These are phyloP conservation scores for Stachybotrys elegans DNA, from an alignment of 2,329 filamentous ascomycete species.

Conservation along the genomic window DNA sequence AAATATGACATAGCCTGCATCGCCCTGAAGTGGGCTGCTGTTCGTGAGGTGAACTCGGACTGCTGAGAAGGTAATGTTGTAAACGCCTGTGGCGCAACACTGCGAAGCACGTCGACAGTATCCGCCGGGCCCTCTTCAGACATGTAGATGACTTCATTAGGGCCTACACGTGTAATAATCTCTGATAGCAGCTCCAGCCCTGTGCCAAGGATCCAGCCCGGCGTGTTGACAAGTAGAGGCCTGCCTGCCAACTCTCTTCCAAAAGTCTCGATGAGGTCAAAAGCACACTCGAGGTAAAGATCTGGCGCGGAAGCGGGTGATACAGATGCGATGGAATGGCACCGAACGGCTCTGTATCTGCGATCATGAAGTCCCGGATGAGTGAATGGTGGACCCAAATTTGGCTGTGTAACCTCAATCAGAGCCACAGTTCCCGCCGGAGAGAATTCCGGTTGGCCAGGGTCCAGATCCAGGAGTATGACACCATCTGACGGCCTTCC, in stretches of 20 bases:
- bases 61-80: slow-evolving; percentile 54
- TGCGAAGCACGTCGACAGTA: slow-evolving; percentile 47
- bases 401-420: slow-evolving; percentile 52
- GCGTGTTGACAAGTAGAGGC: slow-evolving; percentile 68
- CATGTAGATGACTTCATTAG: slow-evolving; percentile 64
- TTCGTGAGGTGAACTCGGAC: slow-evolving; percentile 50
- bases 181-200: slow-evolving; percentile 60
- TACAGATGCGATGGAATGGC: slow-evolving; percentile 62
- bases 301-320: slow-evolving; percentile 62
- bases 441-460: slow-evolving; percentile 71
- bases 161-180: slow-evolving; percentile 47
- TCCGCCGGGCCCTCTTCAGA: slow-evolving; percentile 57
- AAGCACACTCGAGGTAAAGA: slow-evolving; percentile 59
- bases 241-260: slow-evolving; percentile 35
- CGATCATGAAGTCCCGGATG: slow-evolving; percentile 40
- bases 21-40: slow-evolving; percentile 59
- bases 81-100: slow-evolving; percentile 38
- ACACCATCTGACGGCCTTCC: slow-evolving; percentile 25
- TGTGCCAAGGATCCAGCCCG: slow-evolving; percentile 68
- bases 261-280: slow-evolving; percentile 59
- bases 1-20: slow-evolving; percentile 84
- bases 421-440: slow-evolving; percentile 67
- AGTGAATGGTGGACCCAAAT: slow-evolving; percentile 63
- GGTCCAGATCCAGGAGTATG: slow-evolving; percentile 69
- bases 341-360: slow-evolving; percentile 41